These are phyloP conservation scores for Lactarius psammicola DNA, from an alignment of 768 basidiomycete genomes.

Conservation along the genomic window DNA sequence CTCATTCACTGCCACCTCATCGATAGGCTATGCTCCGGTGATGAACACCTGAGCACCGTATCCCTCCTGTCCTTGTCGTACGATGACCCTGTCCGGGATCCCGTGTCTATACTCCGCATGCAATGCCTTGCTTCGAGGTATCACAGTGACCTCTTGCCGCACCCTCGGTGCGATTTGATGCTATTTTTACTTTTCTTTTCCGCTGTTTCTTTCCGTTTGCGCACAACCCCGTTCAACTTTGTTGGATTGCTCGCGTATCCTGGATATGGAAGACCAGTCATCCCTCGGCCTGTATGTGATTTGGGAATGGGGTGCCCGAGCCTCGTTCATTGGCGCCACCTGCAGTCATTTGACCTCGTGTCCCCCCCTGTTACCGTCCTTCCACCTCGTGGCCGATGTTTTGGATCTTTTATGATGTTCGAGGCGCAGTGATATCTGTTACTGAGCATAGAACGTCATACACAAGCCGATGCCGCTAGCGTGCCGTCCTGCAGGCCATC, in stretches of 20 bases:
- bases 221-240: background rate
- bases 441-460: constrained; percentile 20
- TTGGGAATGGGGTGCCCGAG: background rate
- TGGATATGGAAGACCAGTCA: background rate
- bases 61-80: background rate
- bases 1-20: constrained; percentile 18
- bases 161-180: background rate
- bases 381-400: constrained; percentile 21
- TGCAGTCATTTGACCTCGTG: constrained; percentile 22
- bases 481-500: constrained; percentile 14
- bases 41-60: background rate
- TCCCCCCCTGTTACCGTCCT: constrained; percentile 8
- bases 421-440: constrained; percentile 13
- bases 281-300: background rate
- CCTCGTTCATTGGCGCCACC: constrained; percentile 11
- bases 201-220: background rate
- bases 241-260: background rate
- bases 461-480: constrained; percentile 3
- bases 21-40: constrained; percentile 13
- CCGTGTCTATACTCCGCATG: background rate
- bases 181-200: constrained; percentile 10
- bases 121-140: background rate
- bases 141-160: background rate
- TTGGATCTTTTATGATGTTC: constrained; percentile 20
- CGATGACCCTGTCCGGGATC: constrained; percentile 1